phyloP scores from a whole-genome alignment of 176 grass and related monocot species.

The Ensete ventricosum region DNA sequence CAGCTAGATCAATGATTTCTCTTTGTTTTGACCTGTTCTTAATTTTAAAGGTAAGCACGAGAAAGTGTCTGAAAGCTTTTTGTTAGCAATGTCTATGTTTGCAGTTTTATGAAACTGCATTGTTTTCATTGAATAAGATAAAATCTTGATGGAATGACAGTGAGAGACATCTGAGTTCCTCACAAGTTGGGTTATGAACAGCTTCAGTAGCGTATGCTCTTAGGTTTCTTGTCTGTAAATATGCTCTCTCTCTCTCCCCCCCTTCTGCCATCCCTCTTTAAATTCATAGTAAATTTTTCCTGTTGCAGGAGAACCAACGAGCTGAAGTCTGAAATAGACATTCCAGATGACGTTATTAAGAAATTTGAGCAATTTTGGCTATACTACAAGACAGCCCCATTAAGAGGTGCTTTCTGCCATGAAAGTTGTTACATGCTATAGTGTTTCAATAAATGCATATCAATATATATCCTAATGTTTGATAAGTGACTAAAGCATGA shows the following conservation, averaged over 20 bases:
- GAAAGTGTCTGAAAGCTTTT: no score
- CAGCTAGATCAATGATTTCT: no score
- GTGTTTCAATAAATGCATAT: neutral
- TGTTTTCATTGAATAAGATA: no score
- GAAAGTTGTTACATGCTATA: neutral
- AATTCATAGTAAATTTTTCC: neutral
- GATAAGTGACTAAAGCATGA: neutral
- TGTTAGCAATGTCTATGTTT: no score
- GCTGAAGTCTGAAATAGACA: conserved; percentile 69
- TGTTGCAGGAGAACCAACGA: conserved; percentile 64
- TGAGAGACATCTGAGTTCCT: neutral
- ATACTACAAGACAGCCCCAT: conserved; percentile 33
- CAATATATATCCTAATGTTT: neutral
- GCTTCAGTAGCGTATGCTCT: no score
- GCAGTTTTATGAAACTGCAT: no score
- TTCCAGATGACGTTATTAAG: conserved; percentile 47
- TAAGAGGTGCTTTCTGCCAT: conserved; percentile 34
- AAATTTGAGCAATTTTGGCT: conserved; percentile 59
- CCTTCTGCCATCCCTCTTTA: no score
- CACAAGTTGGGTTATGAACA: neutral
- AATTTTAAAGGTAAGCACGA: no score
- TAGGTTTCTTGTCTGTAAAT: neutral
- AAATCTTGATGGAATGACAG: no score
- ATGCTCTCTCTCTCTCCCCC: neutral
- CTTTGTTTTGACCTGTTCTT: no score